phyloP scores from a whole-genome alignment of 2,329 filamentous ascomycete species.

The Penicillium sp. region DNA sequence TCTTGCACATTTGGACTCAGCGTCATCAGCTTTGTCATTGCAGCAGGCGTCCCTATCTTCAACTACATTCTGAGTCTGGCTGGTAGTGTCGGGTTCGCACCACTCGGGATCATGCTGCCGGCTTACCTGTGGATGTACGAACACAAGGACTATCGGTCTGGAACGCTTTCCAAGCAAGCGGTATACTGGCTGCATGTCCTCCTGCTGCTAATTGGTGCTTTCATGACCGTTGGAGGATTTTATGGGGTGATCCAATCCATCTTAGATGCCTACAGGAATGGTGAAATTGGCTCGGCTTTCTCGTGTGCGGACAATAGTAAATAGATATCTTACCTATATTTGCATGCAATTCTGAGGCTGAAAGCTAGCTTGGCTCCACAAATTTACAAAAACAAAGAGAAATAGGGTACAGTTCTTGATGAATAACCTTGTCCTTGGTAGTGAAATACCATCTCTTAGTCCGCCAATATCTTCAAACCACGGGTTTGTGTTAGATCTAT shows the following conservation, averaged over 20 bases:
- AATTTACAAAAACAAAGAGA: too few species aligned
- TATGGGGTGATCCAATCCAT: conserved; percentile 22
- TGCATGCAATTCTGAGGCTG: background rate
- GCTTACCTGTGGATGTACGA: conserved; percentile 51
- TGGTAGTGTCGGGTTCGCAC: conserved; percentile 49
- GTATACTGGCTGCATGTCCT: conserved; percentile 40
- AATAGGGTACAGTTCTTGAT: too few species aligned
- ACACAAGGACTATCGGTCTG: conserved; percentile 39
- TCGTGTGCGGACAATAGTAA: conserved; percentile 22
- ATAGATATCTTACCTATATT: background rate
- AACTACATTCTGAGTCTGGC: conserved; percentile 49
- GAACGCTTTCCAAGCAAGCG: conserved; percentile 33
- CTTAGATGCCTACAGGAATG: conserved; percentile 19
- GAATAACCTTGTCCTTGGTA: too few species aligned
- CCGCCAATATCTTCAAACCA: too few species aligned
- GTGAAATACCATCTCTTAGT: too few species aligned
- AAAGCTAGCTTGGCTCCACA: too few species aligned
- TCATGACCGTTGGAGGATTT: conserved; percentile 46
- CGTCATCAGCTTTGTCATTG: conserved; percentile 46
- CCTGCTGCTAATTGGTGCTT: conserved; percentile 42
- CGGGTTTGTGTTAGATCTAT: too few species aligned
- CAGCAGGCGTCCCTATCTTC: conserved; percentile 51
- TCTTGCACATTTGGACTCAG: conserved; percentile 42
- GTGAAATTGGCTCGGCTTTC: conserved; percentile 23
- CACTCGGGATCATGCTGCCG: conserved; percentile 46